Evolutionary conservation across 2,329 filamentous ascomycete species (phyloP), one percentile per base, ranked within the genome.

Genomic region (Nectriaceae sp.): DNA sequence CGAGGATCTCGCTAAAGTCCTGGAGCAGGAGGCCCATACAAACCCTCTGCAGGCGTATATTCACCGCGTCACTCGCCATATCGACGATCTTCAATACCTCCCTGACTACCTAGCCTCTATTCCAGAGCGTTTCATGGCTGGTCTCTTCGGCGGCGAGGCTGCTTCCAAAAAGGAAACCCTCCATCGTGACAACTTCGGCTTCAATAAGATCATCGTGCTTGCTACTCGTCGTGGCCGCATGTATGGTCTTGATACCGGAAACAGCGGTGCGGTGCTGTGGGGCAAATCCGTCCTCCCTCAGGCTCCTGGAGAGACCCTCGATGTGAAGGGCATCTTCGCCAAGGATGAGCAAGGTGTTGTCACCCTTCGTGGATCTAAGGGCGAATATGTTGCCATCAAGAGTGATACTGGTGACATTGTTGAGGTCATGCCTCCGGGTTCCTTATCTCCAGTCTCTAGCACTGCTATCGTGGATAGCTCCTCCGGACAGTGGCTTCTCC

Each of bases 21-120:
- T 97, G 6, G 88, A 96, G 57, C 82, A 89, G 20, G 93, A 99
- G 70, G 88, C 89, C 4, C 88, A 96, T 64, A 88, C 87, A 62
- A 96, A 88, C 64, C 78, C 89, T 3, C 63, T 89, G 5, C 77
- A 81, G 11, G 94, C 94, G n/a, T 99, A 96, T 63, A 72, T 93
- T 21, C 91, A 97, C 70, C 87, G 94, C 13, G 78, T 96, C 13
- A 87, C 81, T 54, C 88, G 94, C 39, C 94, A 99, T 65, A 61
- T 90, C 13, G 77, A 83, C 39, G 94, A 97, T 56, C 76, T 97
- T 33, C 76, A 88, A 63, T 77, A 87, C 58, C 77, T 97, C 4
- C 92, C 92, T 1, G 79, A 76, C 1, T 95, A 87, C 71, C 70
- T 96, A 3, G 78, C 83, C 53, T 76, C 76, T 15, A 75, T 97